Percentiles rank a stretch among this genome's conserved stretches.
Evolutionary conservation across 2,329 filamentous ascomycete genomes (phyloP).

Genomic region (Raffaelea albimanens): DNA sequence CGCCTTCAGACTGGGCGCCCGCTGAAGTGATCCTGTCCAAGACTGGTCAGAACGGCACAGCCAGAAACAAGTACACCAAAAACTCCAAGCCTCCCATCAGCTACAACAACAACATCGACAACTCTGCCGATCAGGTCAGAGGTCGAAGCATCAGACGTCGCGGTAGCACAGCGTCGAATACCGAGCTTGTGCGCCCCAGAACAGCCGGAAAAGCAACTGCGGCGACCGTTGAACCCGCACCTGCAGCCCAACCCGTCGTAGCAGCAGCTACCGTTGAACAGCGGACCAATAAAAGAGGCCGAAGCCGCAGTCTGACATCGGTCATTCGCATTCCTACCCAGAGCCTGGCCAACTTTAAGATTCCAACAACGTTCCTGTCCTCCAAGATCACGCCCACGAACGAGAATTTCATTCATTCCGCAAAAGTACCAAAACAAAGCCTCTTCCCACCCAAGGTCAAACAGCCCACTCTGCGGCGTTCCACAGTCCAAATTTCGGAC

Average conservation of each 20-base stretch:
- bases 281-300: too few species aligned
- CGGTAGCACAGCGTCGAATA: too few species aligned
- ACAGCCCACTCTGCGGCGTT: not conserved
- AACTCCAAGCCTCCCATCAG: too few species aligned
- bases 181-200: too few species aligned
- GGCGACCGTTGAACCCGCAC: too few species aligned
- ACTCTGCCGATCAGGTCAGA: too few species aligned
- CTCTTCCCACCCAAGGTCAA: not conserved
- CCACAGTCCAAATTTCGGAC: not conserved
- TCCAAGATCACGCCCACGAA: not conserved
- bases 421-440: not conserved
- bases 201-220: too few species aligned
- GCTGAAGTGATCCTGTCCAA: conserved; percentile 8
- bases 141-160: too few species aligned
- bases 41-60: conserved; percentile 9
- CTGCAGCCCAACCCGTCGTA: too few species aligned
- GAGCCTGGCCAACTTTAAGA: not conserved
- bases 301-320: not conserved
- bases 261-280: too few species aligned
- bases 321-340: not conserved
- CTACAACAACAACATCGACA: too few species aligned
- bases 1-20: conserved; percentile 10
- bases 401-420: not conserved
- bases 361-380: not conserved
- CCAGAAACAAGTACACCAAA: not conserved